Evolutionary conservation across 2,329 filamentous ascomycete species (phyloP), one percentile per base, ranked within the genome.

Genomic region (Monilinia fructicola): DNA sequence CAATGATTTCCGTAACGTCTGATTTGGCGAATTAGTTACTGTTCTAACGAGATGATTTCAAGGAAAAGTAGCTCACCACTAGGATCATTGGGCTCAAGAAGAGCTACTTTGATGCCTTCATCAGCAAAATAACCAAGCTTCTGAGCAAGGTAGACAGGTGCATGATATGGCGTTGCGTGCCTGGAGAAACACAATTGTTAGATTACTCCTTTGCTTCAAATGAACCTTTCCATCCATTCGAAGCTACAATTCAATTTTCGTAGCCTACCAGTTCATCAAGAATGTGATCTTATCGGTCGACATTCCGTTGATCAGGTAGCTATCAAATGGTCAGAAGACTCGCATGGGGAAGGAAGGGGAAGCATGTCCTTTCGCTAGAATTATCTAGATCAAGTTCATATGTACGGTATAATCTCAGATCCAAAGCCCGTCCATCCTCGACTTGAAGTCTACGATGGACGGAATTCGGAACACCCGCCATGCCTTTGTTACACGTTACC

Each of bases 301-400:
- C 90, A 92, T 92, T 73, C 71, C 72, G 58, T 65, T 64, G 38
- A 46, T 28, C 18, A 26, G 38, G 40, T 58, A 56, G n/a, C 53
- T 64, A 55, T 38, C 12, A 35, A 26, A 48, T 72, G 75, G 81
- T 86, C 78, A 86, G 82, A 81, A 76, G 73, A 73, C 71, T 67
- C 72, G 66, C 65, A 67, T 55, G 66, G 68, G 66, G 70, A 67
- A 68, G 67, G 71, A 70, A 68, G 73, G 75, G 73, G 85, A 89
- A 89, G 89, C 89, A 91, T 88, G 86, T 91, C 87, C 89, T 91
- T 91, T 88, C 90, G 89, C 89, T 90, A 88, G 88, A 84, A 90
- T 91, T 90, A 89, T 88, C 87, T 87, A 90, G 88, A 90, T 91
- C 89, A 91, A 91, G 89, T 92, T 91, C 84, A 80, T 48, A 48